Evolutionary conservation across 1,284 basidiomycete genomes (phyloP).

Genomic region (Tilletia setariae): DNA sequence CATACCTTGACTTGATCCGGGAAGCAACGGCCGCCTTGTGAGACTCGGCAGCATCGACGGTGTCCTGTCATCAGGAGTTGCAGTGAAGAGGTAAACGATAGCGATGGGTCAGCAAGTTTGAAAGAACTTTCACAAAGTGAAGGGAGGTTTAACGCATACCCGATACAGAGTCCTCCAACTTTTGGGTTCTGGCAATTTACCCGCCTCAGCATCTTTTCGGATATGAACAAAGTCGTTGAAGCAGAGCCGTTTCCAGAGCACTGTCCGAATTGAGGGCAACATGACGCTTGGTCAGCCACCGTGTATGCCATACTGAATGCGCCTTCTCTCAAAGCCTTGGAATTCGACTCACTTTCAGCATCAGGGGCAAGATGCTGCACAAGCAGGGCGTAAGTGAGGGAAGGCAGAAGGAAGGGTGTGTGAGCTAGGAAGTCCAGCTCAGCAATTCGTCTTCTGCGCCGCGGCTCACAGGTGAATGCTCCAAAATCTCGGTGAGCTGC

Average conservation of each 20-base stretch:
- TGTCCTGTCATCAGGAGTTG: neutral
- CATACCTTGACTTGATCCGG: constrained; percentile 43
- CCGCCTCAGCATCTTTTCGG: constrained; percentile 30
- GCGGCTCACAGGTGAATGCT: constrained; percentile 35
- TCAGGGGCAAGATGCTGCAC: constrained; percentile 31
- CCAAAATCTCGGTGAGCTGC: constrained; percentile 43
- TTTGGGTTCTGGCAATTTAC: constrained; percentile 22
- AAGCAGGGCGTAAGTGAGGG: neutral
- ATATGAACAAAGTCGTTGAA: constrained; percentile 43
- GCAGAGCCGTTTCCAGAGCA: constrained; percentile 44
- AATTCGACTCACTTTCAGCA: constrained; percentile 21
- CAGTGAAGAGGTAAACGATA: neutral
- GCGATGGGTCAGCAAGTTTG: neutral
- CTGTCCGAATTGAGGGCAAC: neutral
- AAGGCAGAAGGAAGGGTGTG: no score
- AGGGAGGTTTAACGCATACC: neutral
- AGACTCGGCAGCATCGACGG: constrained; percentile 31
- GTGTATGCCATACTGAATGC: constrained; percentile 13
- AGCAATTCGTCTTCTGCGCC: neutral
- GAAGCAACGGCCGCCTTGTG: constrained; percentile 35
- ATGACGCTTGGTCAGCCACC: neutral
- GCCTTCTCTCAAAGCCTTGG: neutral
- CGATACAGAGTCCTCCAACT: constrained; percentile 40
- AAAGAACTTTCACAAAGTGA: no score
- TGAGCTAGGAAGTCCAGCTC: neutral